Evolutionary conservation across 31 red algal genomes (phyloP).

Genomic region (Odonthalia washingtoniensis): DNA sequence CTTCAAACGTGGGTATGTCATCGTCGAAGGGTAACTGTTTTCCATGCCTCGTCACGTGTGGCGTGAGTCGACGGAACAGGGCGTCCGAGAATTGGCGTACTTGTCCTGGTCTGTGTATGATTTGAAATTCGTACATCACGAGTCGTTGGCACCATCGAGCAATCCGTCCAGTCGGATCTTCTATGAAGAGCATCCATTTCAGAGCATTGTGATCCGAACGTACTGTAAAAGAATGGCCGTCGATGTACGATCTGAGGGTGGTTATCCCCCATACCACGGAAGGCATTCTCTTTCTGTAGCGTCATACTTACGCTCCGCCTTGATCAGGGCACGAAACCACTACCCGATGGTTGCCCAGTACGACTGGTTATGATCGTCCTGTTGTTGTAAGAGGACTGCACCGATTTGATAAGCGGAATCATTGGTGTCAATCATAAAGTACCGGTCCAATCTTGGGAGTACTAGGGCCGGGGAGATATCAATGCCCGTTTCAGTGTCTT

Average conservation of each 20-base stretch:
- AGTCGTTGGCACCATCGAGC: background rate
- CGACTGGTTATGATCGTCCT: no score
- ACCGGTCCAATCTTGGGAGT: no score
- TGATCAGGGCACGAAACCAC: background rate
- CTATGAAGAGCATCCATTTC: background rate
- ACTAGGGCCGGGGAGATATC: no score
- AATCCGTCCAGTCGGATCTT: background rate
- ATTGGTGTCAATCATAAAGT: no score
- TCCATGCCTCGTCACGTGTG: background rate
- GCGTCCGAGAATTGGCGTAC: background rate
- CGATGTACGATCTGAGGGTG: background rate
- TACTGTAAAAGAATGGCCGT: background rate
- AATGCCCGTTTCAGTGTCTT: no score
- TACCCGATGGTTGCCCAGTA: background rate
- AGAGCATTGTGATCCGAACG: background rate
- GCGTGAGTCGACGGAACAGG: background rate
- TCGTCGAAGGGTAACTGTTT: background rate
- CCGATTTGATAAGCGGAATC: no score
- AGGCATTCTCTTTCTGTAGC: background rate
- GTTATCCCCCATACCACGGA: background rate
- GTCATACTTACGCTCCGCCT: background rate
- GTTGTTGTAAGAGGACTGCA: no score
- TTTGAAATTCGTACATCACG: background rate
- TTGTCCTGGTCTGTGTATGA: background rate
- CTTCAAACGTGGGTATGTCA: no score